phyloP scores from a whole-genome alignment of 371 early-diverging fungal genomes.

The Modicella reniformis region DNA sequence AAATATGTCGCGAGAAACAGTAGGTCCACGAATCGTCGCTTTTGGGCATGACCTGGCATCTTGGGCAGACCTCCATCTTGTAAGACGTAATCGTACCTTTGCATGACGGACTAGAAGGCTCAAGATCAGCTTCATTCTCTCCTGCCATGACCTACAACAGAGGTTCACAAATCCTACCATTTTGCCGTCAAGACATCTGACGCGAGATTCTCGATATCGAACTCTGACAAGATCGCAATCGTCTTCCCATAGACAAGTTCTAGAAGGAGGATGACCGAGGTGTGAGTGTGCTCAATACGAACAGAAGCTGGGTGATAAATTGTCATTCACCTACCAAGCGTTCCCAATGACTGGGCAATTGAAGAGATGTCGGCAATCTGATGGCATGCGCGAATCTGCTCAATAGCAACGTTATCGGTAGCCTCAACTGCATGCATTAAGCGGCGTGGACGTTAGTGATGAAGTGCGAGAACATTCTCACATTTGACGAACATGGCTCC shows the following conservation, averaged over 20 bases:
- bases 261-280: not conserved
- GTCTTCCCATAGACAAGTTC: slow-evolving; percentile 31
- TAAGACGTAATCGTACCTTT: slow-evolving; percentile 24
- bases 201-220: slow-evolving; percentile 33
- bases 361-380: slow-evolving; percentile 25
- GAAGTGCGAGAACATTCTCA: not conserved
- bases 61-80: slow-evolving; percentile 33
- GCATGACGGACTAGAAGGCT: slow-evolving; percentile 27
- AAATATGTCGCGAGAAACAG: slow-evolving; percentile 24
- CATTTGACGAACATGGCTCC: not conserved
- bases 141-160: too few species aligned
- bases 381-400: slow-evolving; percentile 25
- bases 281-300: too few species aligned
- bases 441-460: not conserved
- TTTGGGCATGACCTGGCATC: slow-evolving; percentile 18
- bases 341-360: slow-evolving; percentile 5
- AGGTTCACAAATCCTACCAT: slow-evolving; percentile 17
- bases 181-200: slow-evolving; percentile 36
- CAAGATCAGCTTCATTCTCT: not conserved
- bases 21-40: slow-evolving; percentile 32
- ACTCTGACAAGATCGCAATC: slow-evolving; percentile 28
- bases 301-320: too few species aligned
- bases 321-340: not conserved
- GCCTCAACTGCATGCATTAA: slow-evolving; percentile 11
- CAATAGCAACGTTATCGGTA: slow-evolving; percentile 2